Conservation (phyloP, 305 asterid species). For the Fraxinus sp. region DNA sequence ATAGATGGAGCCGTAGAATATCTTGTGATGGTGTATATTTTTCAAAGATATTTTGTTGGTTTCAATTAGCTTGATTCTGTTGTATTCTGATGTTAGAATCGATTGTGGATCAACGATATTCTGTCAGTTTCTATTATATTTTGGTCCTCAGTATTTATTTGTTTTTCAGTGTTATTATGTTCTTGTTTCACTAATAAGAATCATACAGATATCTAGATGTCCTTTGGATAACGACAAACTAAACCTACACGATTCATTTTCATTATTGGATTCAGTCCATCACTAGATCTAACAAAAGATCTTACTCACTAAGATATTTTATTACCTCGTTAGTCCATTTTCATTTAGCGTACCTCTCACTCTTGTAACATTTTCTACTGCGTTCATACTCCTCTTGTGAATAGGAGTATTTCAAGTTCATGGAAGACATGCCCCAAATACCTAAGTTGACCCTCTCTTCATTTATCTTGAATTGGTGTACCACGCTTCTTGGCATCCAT, state of each 20-base stretch:
- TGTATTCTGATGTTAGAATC: not conserved
- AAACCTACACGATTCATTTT: not conserved
- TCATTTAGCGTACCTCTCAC: not conserved
- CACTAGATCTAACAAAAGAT: not conserved
- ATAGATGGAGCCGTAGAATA: slow-evolving; percentile 3
- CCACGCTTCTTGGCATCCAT: not conserved
- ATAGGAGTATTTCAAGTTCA: not conserved
- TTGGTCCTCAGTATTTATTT: not conserved
- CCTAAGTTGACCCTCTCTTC: not conserved
- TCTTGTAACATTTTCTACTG: not conserved
- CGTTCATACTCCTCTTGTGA: not conserved
- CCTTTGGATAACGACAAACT: not conserved
- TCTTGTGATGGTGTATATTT: slow-evolving; percentile 7
- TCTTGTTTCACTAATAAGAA: not conserved
- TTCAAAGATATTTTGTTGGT: not conserved
- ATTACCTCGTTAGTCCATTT: not conserved
- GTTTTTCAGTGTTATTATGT: not conserved
- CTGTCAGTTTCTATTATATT: not conserved
- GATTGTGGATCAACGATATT: not conserved
- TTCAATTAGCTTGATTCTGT: not conserved
- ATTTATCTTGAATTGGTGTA: not conserved
- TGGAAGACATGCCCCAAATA: not conserved
- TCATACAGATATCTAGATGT: not conserved
- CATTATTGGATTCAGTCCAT: not conserved
- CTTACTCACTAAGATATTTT: not conserved